These are phyloP conservation scores for Cladobotryum protrusum DNA, from an alignment of 2,329 filamentous ascomycete species.

Conservation along the genomic window DNA sequence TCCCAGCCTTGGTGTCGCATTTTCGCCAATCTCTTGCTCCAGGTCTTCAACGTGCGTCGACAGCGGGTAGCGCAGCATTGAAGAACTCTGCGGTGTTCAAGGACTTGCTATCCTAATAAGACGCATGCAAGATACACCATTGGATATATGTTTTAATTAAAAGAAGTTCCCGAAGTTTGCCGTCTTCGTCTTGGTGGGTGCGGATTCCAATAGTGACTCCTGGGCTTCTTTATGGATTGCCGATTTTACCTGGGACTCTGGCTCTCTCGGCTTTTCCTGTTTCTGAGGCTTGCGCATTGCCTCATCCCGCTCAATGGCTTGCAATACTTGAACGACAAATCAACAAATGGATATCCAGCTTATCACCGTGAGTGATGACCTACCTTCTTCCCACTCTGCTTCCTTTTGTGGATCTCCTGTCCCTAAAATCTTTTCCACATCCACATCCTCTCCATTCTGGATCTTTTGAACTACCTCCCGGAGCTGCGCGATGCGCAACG, in stretches of 20 bases:
- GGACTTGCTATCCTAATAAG: conserved; percentile 51
- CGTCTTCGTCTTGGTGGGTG: conserved; percentile 21
- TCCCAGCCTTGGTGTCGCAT: conserved; percentile 51
- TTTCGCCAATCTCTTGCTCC: conserved; percentile 31
- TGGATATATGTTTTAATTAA: conserved; percentile 24
- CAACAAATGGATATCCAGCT: conserved; percentile 7
- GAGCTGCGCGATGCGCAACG: conserved; percentile 70
- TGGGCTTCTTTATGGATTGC: conserved; percentile 9
- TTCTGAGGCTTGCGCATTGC: conserved; percentile 42
- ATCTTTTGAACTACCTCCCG: conserved; percentile 68
- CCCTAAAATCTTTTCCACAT: conserved; percentile 77
- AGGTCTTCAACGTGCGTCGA: background rate
- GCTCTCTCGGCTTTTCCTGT: conserved; percentile 31
- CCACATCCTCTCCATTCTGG: conserved; percentile 67
- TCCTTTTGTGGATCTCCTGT: conserved; percentile 71
- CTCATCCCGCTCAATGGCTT: conserved; percentile 61
- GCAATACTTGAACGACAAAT: conserved; percentile 45
- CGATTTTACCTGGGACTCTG: conserved; percentile 15
- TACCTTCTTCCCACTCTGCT: conserved; percentile 81
- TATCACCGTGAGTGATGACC: conserved; percentile 17
- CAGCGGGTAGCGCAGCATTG: background rate
- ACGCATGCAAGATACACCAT: conserved; percentile 8
- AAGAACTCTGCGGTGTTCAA: conserved; percentile 40
- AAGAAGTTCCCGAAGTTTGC: conserved; percentile 44
- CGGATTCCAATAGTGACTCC: conserved; percentile 15